Percentiles rank a stretch among this genome's conserved stretches.
Evolutionary conservation across 1,284 basidiomycete genomes (phyloP).

Genomic region (Xerocomus minutiporus): DNA sequence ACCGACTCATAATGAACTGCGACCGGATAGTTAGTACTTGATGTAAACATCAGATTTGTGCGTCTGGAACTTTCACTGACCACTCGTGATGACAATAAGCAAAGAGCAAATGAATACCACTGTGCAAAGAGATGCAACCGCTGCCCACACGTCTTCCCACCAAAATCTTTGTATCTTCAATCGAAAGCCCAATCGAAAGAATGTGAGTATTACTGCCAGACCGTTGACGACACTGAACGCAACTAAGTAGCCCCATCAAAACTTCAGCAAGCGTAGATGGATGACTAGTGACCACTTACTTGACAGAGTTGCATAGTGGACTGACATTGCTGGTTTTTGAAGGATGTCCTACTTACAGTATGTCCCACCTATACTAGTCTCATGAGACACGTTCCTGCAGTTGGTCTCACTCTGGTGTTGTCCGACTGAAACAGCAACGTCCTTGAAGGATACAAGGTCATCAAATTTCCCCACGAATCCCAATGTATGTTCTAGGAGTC

Average conservation of each 20-base stretch:
- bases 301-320: too few species aligned
- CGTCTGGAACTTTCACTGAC: constrained; percentile 1
- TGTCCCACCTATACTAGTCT: too few species aligned
- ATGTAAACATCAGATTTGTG: neutral
- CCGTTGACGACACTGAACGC: constrained; percentile 3
- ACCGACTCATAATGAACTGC: neutral
- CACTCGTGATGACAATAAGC: neutral
- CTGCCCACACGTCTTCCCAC: constrained; percentile 25
- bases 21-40: neutral
- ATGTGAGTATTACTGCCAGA: constrained; percentile 9
- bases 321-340: too few species aligned
- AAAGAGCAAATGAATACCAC: neutral
- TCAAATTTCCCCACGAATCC: too few species aligned
- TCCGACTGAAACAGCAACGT: too few species aligned
- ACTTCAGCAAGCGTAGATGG: too few species aligned
- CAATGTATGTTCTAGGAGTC: too few species aligned
- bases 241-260: neutral
- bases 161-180: constrained; percentile 15
- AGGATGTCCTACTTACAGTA: too few species aligned
- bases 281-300: too few species aligned
- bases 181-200: constrained; percentile 19
- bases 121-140: constrained; percentile 1
- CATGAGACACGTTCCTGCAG: too few species aligned
- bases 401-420: too few species aligned
- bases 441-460: too few species aligned